A percentile compares a stretch with the other conserved stretches of the same genome.
These are phyloP conservation scores for Pseudogymnoascus verrucosus DNA, from an alignment of 2,329 filamentous ascomycete genomes.

Conservation along the genomic window DNA sequence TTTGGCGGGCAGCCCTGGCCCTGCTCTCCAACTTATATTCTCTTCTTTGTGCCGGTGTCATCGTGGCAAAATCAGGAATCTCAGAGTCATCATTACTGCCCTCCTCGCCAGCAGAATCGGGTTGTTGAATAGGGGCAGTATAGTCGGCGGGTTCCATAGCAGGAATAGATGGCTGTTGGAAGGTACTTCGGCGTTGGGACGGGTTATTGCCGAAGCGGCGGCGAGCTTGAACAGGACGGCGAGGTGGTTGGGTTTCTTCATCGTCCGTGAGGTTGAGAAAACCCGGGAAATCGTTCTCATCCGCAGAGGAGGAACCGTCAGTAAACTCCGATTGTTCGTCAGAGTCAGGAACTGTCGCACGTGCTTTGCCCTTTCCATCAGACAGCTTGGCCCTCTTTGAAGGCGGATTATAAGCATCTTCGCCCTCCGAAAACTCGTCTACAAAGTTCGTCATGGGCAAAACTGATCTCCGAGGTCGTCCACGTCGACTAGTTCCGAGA, in stretches of 20 bases:
- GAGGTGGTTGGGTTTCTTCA: neutral
- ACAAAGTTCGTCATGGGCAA: conserved; percentile 10
- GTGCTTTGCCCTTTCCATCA: conserved; percentile 17
- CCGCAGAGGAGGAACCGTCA: neutral
- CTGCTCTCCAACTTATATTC: conserved; percentile 30
- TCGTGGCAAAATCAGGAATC: conserved; percentile 14
- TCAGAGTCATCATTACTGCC: neutral
- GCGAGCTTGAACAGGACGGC: conserved; percentile 25
- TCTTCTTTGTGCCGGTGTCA: conserved; percentile 20
- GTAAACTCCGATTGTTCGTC: conserved; percentile 12
- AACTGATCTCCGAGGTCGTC: neutral
- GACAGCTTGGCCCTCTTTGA: conserved; percentile 15
- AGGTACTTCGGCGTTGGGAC: neutral
- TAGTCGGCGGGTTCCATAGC: conserved; percentile 27
- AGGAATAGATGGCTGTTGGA: conserved; percentile 13
- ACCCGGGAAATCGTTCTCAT: neutral
- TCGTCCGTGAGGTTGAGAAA: conserved; percentile 8
- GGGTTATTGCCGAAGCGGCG: neutral
- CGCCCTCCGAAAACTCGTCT: conserved; percentile 15
- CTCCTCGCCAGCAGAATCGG: neutral
- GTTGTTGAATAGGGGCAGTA: conserved; percentile 9
- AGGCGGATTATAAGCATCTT: conserved; percentile 15
- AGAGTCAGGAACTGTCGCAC: conserved; percentile 22
- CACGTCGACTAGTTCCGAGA: neutral
- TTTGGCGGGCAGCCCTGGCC: conserved; percentile 46